Percentiles rank a stretch among this genome's conserved stretches.
Conservation (phyloP, 768 basidiomycete species). For the Imleria badia region DNA sequence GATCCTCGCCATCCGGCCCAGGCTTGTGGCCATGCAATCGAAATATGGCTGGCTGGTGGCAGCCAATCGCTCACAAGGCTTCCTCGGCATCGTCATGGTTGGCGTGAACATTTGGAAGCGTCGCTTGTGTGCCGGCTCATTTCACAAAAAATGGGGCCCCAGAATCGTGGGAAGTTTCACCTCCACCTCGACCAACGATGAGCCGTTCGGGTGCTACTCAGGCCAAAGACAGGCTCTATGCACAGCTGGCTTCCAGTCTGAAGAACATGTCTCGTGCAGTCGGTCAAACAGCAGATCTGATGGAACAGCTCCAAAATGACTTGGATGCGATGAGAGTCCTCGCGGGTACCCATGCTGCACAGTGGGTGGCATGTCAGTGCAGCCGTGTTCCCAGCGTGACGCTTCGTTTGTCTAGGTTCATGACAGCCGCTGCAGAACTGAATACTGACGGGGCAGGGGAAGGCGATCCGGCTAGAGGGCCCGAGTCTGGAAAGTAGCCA, state of each 20-base stretch:
- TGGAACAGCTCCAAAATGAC: slow-evolving; percentile 74
- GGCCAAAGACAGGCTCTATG: slow-evolving; percentile 79
- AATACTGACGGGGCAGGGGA: slow-evolving; percentile 31
- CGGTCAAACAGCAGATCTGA: slow-evolving; percentile 70
- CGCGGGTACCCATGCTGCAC: slow-evolving; percentile 77
- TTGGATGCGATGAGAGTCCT: slow-evolving; percentile 77
- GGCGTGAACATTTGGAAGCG: not conserved
- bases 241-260: slow-evolving; percentile 69
- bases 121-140: slow-evolving; percentile 5
- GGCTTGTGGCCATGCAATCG: too few relatives aligned
- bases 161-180: slow-evolving; percentile 14
- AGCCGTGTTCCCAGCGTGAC: not conserved
- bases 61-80: not conserved
- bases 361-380: slow-evolving; percentile 46
- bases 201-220: slow-evolving; percentile 57
- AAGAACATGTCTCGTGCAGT: slow-evolving; percentile 67
- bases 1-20: too few relatives aligned
- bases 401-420: slow-evolving; percentile 38
- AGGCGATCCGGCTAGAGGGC: slow-evolving; percentile 2
- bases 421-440: slow-evolving; percentile 49
- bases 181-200: slow-evolving; percentile 7
- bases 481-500: slow-evolving; percentile 10
- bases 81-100: not conserved
- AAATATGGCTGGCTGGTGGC: too few relatives aligned
- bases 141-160: too few relatives aligned